Percentiles rank a stretch among this genome's conserved stretches.
These are phyloP conservation scores for Fusarium temperatum DNA, from an alignment of 2,329 filamentous ascomycete species.

Conservation along the genomic window DNA sequence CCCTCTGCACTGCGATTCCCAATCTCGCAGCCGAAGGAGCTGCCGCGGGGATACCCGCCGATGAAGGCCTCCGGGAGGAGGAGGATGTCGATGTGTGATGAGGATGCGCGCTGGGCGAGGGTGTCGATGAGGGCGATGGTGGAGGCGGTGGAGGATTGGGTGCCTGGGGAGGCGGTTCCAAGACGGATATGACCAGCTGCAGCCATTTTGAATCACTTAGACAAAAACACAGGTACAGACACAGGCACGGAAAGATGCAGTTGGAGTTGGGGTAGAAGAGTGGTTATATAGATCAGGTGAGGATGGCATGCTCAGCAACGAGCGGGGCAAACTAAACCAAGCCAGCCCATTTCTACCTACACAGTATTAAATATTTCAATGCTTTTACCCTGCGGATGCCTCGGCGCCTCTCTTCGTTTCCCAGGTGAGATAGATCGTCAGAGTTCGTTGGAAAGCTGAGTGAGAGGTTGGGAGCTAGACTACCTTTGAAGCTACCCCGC, in stretches of 20 bases:
- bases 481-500: slow-evolving; percentile 19
- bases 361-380: not conserved
- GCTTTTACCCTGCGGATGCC: not conserved
- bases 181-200: slow-evolving; percentile 55
- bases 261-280: not conserved
- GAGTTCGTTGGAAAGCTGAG: not conserved
- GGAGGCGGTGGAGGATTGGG: slow-evolving; percentile 58
- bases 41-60: slow-evolving; percentile 88
- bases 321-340: slow-evolving; percentile 23
- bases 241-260: not conserved
- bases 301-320: slow-evolving; percentile 13
- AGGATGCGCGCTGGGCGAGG: slow-evolving; percentile 71
- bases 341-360: not conserved
- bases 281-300: slow-evolving; percentile 7
- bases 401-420: slow-evolving; percentile 8
- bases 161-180: slow-evolving; percentile 64
- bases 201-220: slow-evolving; percentile 7
- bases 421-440: not conserved
- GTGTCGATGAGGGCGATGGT: slow-evolving; percentile 74
- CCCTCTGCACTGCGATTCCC: slow-evolving; percentile 74
- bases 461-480: slow-evolving; percentile 9
- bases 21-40: slow-evolving; percentile 77
- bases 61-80: slow-evolving; percentile 93
- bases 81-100: slow-evolving; percentile 69
- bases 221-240: not conserved